Conservation (phyloP, 306 rosid genomes). For the Sicyos baderoa region DNA sequence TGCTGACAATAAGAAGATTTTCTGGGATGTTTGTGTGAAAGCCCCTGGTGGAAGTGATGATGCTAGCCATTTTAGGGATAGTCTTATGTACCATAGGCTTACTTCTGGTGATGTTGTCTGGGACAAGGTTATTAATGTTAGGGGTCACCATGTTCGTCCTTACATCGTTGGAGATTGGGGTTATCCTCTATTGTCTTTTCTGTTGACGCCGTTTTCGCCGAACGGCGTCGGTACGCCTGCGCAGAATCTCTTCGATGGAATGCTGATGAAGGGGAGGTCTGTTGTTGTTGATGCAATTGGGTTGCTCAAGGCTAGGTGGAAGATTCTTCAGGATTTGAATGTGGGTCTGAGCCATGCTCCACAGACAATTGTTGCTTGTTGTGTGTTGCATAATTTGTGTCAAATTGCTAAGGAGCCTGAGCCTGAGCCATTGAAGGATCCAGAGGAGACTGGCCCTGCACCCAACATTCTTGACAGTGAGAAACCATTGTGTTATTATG, state of each 20-base stretch:
- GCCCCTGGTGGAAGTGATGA: slow-evolving; percentile 75
- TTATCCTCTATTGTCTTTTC: slow-evolving; percentile 59
- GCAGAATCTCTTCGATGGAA: slow-evolving; percentile 77
- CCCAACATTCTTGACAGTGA: slow-evolving; percentile 63
- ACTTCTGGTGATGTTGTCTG: slow-evolving; percentile 64
- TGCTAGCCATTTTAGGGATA: slow-evolving; percentile 70
- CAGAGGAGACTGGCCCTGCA: slow-evolving; percentile 61
- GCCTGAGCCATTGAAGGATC: slow-evolving; percentile 79
- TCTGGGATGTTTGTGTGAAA: slow-evolving; percentile 93
- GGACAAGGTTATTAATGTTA: slow-evolving; percentile 57
- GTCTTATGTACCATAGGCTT: slow-evolving; percentile 49
- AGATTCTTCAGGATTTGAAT: slow-evolving; percentile 70
- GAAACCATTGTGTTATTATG: slow-evolving; percentile 56
- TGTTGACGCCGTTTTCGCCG: slow-evolving; percentile 58
- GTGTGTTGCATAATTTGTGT: slow-evolving; percentile 84
- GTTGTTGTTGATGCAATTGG: slow-evolving; percentile 80
- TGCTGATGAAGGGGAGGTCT: slow-evolving; percentile 91
- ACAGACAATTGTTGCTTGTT: slow-evolving; percentile 82
- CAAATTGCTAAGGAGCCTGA: slow-evolving; percentile 93
- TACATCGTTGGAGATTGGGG: slow-evolving; percentile 91
- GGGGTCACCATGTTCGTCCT: slow-evolving; percentile 66
- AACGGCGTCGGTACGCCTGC: slow-evolving; percentile 74
- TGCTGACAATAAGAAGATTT: slow-evolving; percentile 73
- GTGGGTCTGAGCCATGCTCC: slow-evolving; percentile 79
- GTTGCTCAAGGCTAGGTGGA: slow-evolving; percentile 89